phyloP scores from a whole-genome alignment of 495 filamentous ascomycete genomes.

The Lasiosphaeris hirsuta region DNA sequence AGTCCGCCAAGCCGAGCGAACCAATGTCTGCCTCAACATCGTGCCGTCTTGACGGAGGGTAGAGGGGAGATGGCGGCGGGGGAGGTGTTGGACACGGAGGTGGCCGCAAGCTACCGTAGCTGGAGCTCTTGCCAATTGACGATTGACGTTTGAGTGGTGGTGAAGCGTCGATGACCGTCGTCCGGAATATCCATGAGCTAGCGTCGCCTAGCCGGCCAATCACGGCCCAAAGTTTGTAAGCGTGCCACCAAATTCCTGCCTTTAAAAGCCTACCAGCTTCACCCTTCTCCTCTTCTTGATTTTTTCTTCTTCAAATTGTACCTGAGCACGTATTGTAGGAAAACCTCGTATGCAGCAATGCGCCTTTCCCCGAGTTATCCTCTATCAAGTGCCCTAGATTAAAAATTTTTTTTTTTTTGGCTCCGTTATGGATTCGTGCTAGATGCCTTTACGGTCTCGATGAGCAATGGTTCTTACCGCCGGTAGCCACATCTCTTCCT shows the following conservation, averaged over 20 bases:
- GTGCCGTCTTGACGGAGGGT: slow-evolving; percentile 53
- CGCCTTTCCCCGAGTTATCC: slow-evolving; percentile 48
- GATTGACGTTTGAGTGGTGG: slow-evolving; percentile 1
- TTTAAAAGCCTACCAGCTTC: slow-evolving; percentile 20
- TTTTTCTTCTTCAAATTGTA: slow-evolving; percentile 54
- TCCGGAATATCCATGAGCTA: slow-evolving; percentile 23
- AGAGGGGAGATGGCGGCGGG: slow-evolving; percentile 31
- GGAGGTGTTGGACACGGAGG: slow-evolving; percentile 15
- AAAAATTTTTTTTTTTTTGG: slow-evolving; percentile 41
- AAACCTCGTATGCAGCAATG: slow-evolving; percentile 32
- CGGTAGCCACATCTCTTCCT: slow-evolving; percentile 51
- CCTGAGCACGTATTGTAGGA: slow-evolving; percentile 88
- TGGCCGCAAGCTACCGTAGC: slow-evolving; percentile 12
- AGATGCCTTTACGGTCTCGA: slow-evolving; percentile 44
- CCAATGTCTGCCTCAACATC: slow-evolving; percentile 85
- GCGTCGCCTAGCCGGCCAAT: slow-evolving; percentile 29
- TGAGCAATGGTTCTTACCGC: slow-evolving; percentile 59
- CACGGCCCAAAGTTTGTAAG: slow-evolving; percentile 23
- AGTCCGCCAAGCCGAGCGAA: slow-evolving; percentile 80
- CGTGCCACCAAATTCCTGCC: slow-evolving; percentile 1
- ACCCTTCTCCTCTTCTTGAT: slow-evolving; percentile 22
- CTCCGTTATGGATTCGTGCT: slow-evolving; percentile 61
- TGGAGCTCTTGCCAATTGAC: slow-evolving; percentile 7
- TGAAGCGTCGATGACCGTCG: slow-evolving; percentile 9
- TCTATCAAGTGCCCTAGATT: slow-evolving; percentile 62